Evolutionary conservation across 2,329 filamentous ascomycete genomes (phyloP).

Genomic region (Atkinsonella hypoxylon): DNA sequence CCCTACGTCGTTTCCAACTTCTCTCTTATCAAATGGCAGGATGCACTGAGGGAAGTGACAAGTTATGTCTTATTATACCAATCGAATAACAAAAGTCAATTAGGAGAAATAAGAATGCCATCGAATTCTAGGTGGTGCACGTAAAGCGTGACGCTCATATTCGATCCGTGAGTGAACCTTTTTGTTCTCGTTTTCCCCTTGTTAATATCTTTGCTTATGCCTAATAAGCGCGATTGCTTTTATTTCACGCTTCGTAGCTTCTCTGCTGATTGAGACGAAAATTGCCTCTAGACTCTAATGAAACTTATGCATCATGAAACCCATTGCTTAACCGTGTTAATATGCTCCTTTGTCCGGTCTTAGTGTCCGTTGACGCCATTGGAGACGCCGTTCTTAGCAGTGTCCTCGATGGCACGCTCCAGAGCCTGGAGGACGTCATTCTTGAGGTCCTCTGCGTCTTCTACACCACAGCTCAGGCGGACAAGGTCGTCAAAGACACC

Average conservation of each 20-base stretch:
- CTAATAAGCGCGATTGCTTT: background rate
- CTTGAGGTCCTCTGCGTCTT: constrained; percentile 76
- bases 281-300: background rate
- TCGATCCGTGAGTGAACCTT: background rate
- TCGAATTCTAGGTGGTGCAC: background rate
- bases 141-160: background rate
- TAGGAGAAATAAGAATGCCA: background rate
- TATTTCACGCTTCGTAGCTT: background rate
- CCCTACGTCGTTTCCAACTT: background rate
- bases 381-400: constrained; percentile 14
- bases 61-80: background rate
- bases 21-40: background rate
- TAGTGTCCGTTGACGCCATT: constrained; percentile 19
- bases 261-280: background rate
- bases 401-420: constrained; percentile 50
- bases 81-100: background rate
- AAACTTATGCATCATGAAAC: background rate
- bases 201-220: background rate
- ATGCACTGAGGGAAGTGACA: background rate
- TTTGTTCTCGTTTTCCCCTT: background rate
- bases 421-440: constrained; percentile 74
- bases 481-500: constrained; percentile 94
- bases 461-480: constrained; percentile 84
- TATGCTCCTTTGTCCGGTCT: background rate
- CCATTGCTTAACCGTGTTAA: background rate